Evolutionary conservation across 1,139 yeast species (phyloP).

Genomic region (Ogataea hybrid): DNA sequence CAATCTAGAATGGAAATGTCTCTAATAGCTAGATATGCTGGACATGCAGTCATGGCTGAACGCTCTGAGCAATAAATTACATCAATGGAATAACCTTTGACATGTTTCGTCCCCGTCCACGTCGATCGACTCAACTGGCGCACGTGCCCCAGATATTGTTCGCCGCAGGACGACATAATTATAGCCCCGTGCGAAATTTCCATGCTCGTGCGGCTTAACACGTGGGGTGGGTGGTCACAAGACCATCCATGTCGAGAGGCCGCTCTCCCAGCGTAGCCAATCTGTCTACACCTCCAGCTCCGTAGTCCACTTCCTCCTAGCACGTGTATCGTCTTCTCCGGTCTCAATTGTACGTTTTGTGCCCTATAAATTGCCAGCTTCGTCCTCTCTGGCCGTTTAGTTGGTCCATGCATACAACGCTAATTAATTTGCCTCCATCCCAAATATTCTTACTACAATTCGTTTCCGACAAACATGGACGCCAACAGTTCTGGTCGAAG

Average conservation of each 20-base stretch:
- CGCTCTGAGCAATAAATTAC: no score
- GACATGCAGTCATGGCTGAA: no score
- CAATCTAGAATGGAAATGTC: no score
- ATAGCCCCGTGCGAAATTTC: not conserved
- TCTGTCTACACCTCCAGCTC: no score
- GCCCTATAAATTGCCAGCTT: no score
- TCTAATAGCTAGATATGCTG: no score
- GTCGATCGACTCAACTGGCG: not conserved
- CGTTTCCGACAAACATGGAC: not conserved
- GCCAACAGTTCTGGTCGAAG: not conserved
- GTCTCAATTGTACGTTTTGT: no score
- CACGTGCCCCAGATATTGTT: not conserved
- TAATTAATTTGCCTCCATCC: not conserved
- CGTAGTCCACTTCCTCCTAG: no score
- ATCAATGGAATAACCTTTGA: no score
- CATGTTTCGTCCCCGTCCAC: not conserved
- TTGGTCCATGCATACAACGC: constrained; percentile 2
- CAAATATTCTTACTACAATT: not conserved
- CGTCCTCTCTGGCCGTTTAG: no score
- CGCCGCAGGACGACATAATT: not conserved
- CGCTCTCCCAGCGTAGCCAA: no score
- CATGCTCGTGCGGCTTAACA: constrained; percentile 1
- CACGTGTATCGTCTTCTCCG: not conserved
- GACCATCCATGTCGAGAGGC: constrained; percentile 1
- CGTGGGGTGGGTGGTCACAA: constrained; percentile 4